phyloP scores from a whole-genome alignment of 495 filamentous ascomycete species.

The Aspergillus cavernicola region DNA sequence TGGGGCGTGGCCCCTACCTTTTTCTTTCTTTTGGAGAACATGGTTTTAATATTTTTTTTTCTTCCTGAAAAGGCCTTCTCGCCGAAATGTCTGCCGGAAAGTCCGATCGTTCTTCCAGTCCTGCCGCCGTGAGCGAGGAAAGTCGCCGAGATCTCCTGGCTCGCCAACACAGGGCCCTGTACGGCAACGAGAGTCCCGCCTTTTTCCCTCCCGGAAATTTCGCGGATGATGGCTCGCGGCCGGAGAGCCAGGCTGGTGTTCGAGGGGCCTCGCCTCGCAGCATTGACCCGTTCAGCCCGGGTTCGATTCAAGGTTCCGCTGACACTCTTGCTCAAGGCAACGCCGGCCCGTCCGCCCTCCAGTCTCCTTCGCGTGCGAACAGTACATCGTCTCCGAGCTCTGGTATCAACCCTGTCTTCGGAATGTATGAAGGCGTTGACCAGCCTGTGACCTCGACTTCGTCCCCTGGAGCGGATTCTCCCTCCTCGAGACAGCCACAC shows the following conservation, averaged over 20 bases:
- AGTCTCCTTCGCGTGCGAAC: conserved; percentile 73
- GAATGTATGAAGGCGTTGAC: conserved; percentile 57
- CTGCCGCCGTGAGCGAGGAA: conserved; percentile 87
- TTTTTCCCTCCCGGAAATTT: conserved; percentile 59
- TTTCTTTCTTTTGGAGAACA: conserved; percentile 34
- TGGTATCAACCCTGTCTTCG: conserved; percentile 59
- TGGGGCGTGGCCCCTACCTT: conserved; percentile 25
- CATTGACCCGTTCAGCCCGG: conserved; percentile 59
- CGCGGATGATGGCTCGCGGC: conserved; percentile 60
- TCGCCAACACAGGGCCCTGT: conserved; percentile 88
- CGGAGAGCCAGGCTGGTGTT: conserved; percentile 53
- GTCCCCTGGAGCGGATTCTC: conserved; percentile 85
- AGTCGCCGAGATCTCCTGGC: conserved; percentile 94
- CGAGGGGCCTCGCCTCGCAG: conserved; percentile 58
- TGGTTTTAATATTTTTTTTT: conserved; percentile 45
- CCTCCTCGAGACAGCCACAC: conserved; percentile 59
- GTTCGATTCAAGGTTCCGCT: conserved; percentile 29
- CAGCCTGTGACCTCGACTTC: conserved; percentile 86
- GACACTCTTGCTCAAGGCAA: conserved; percentile 39
- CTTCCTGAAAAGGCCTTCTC: conserved; percentile 64
- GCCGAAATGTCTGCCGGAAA: conserved; percentile 80
- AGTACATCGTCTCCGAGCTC: conserved; percentile 75
- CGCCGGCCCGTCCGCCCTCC: conserved; percentile 43
- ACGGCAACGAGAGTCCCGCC: conserved; percentile 66
- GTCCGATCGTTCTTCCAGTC: conserved; percentile 88